A percentile compares a stretch with the other conserved stretches of the same genome.
These are phyloP conservation scores for Mrakia frigida DNA, from an alignment of 768 basidiomycete genomes.

Conservation along the genomic window DNA sequence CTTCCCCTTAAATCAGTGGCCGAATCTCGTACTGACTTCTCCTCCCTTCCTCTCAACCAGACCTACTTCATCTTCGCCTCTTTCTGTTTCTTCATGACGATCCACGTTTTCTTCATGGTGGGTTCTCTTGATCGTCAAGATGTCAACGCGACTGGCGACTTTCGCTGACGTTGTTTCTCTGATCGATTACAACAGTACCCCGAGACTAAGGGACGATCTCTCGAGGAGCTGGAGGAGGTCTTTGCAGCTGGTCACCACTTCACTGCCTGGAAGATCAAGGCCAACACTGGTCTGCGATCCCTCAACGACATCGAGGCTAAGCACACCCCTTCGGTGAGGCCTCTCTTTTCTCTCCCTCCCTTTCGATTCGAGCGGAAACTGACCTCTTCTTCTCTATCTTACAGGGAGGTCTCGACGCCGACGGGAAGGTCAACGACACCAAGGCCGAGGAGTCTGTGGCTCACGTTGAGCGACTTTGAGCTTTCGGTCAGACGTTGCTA, in stretches of 20 bases:
- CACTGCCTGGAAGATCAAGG: conserved; percentile 57
- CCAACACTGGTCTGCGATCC: conserved; percentile 24
- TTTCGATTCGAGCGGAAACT: not conserved
- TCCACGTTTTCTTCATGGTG: conserved; percentile 63
- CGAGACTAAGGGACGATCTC: conserved; percentile 57
- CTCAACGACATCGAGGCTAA: not conserved
- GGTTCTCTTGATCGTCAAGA: not conserved
- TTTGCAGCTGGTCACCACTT: conserved; percentile 65
- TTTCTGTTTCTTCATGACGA: not conserved
- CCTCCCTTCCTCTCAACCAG: not conserved
- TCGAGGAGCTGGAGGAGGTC: conserved; percentile 75
- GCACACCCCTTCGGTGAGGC: not conserved
- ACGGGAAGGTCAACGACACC: not conserved
- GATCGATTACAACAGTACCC: conserved; percentile 51
- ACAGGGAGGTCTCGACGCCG: not conserved
- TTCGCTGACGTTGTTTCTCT: not conserved
- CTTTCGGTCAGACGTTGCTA: not conserved
- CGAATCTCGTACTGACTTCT: not conserved
- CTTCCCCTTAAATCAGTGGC: not conserved
- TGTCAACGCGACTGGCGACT: not conserved
- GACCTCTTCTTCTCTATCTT: not conserved
- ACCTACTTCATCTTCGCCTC: conserved; percentile 72
- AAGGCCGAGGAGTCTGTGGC: not conserved
- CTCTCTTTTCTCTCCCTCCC: not conserved
- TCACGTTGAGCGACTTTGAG: not conserved